A percentile compares a stretch with the other conserved stretches of the same genome.
phyloP scores from a whole-genome alignment of 2,329 filamentous ascomycete species.

The Colletotrichum orchidophilum region DNA sequence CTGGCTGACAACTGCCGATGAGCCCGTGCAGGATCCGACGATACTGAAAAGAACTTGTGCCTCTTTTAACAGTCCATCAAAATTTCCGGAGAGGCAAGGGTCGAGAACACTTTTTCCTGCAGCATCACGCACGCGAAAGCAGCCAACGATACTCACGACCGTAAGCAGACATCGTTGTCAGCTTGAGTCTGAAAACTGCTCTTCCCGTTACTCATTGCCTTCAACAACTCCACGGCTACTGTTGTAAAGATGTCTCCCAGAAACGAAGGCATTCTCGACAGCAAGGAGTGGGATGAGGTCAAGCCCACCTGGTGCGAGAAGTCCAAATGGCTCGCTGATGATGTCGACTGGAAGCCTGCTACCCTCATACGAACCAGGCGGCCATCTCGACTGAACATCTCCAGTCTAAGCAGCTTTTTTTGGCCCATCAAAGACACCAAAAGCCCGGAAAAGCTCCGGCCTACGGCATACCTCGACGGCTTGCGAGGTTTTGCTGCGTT shows the following conservation, averaged over 20 bases:
- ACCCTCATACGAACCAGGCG: slow-evolving; percentile 28
- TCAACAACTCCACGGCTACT: neutral
- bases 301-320: slow-evolving; percentile 37
- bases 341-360: slow-evolving; percentile 41
- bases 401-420: slow-evolving; percentile 14
- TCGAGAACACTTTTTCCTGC: neutral
- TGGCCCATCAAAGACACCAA: slow-evolving; percentile 33
- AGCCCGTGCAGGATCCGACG: neutral
- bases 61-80: slow-evolving; percentile 8
- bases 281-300: slow-evolving; percentile 46
- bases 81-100: neutral
- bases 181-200: neutral
- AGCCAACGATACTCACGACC: neutral
- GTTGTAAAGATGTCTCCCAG: slow-evolving; percentile 44
- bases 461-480: slow-evolving; percentile 59
- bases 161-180: slow-evolving; percentile 8
- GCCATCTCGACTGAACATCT: slow-evolving; percentile 13
- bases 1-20: neutral
- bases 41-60: slow-evolving; percentile 14
- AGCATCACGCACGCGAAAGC: neutral
- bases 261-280: slow-evolving; percentile 45
- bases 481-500: slow-evolving; percentile 58
- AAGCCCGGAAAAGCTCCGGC: slow-evolving; percentile 39
- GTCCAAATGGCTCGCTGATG: slow-evolving; percentile 35
- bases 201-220: neutral